phyloP scores from a whole-genome alignment of 2,329 filamentous ascomycete genomes.

The Orbilia oligospora region DNA sequence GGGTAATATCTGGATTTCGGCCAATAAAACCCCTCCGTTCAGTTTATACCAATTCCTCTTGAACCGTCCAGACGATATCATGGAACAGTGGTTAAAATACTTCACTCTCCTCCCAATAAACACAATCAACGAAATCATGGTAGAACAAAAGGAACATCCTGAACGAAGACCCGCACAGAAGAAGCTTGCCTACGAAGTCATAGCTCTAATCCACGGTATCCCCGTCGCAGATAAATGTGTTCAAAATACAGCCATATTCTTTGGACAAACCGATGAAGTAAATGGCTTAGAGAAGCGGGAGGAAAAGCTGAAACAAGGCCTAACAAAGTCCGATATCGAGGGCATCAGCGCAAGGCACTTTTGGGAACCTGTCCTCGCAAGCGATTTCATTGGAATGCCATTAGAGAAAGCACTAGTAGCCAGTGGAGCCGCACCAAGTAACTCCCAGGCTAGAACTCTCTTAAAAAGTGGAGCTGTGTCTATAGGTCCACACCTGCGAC shows the following conservation, averaged over 20 bases:
- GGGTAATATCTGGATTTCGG: conserved; percentile 93
- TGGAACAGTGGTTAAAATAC: conserved; percentile 85
- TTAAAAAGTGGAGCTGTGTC: conserved; percentile 40
- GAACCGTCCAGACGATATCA: conserved; percentile 82
- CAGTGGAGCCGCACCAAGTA: conserved; percentile 25
- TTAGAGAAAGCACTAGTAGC: conserved; percentile 35
- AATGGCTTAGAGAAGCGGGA: background rate
- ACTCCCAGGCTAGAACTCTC: conserved; percentile 35
- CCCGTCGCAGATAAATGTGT: conserved; percentile 76
- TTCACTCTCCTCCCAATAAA: conserved; percentile 87
- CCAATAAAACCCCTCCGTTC: conserved; percentile 82
- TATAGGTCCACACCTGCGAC: conserved; percentile 47
- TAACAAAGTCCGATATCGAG: conserved; percentile 18
- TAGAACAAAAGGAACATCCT: conserved; percentile 77
- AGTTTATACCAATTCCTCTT: conserved; percentile 81
- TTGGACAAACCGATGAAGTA: conserved; percentile 24
- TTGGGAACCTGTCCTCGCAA: conserved; percentile 31
- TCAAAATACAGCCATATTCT: conserved; percentile 58
- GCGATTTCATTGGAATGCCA: conserved; percentile 21
- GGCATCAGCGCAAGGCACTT: conserved; percentile 29
- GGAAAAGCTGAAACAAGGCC: conserved; percentile 1
- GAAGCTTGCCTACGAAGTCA: conserved; percentile 83
- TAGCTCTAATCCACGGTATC: conserved; percentile 82
- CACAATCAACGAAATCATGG: conserved; percentile 78
- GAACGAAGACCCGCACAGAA: conserved; percentile 85